Evolutionary conservation across 1,284 basidiomycete genomes (phyloP).

Genomic region (Stereum hirsutum): DNA sequence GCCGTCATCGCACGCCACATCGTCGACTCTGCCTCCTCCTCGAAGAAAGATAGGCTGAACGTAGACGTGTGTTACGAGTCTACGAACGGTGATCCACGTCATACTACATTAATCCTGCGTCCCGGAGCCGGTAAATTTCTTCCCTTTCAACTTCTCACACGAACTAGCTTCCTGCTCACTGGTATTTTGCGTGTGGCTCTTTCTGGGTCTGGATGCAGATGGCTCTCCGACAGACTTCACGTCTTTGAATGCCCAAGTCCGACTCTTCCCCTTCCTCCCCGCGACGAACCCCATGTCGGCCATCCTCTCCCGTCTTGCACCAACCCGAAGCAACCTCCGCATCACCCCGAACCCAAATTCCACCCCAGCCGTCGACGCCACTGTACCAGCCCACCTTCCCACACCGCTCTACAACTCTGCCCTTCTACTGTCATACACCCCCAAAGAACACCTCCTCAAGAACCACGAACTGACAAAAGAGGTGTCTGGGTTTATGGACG

Average conservation of each 20-base stretch:
- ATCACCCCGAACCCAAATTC: slow-evolving; percentile 17
- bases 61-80: slow-evolving; percentile 58
- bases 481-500: slow-evolving; percentile 65
- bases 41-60: slow-evolving; percentile 33
- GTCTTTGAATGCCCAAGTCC: slow-evolving; percentile 62
- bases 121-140: slow-evolving; percentile 41
- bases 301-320: slow-evolving; percentile 64
- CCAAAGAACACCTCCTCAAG: slow-evolving; percentile 60
- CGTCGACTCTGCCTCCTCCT: slow-evolving; percentile 27
- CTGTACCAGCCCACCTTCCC: slow-evolving; percentile 20
- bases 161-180: slow-evolving; percentile 6
- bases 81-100: slow-evolving; percentile 53
- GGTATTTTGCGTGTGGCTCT: not conserved
- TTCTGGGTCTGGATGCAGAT: too few relatives aligned
- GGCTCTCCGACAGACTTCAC: slow-evolving; percentile 49
- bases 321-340: slow-evolving; percentile 67
- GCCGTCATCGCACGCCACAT: slow-evolving; percentile 71
- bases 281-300: slow-evolving; percentile 51
- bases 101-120: slow-evolving; percentile 57
- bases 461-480: slow-evolving; percentile 58
- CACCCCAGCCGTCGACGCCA: slow-evolving; percentile 13
- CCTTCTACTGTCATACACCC: slow-evolving; percentile 59
- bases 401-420: slow-evolving; percentile 80
- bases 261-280: slow-evolving; percentile 66
- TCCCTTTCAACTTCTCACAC: slow-evolving; percentile 12